Conservation (phyloP, 2,329 filamentous ascomycete genomes). For the Alternaria hordeiaustralica region DNA sequence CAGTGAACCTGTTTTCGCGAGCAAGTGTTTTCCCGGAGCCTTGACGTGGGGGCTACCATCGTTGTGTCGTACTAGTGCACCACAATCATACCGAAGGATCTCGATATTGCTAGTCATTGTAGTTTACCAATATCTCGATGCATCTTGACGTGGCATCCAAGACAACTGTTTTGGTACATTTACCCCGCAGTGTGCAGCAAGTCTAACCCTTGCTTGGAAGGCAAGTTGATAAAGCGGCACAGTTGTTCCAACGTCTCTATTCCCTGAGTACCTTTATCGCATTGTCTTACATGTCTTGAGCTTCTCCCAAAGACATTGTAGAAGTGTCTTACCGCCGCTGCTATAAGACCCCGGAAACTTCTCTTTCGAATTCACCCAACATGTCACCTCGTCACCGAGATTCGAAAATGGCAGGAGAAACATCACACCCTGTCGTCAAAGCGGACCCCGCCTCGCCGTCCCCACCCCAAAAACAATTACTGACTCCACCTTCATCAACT, state of each 20-base stretch:
- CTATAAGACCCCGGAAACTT: too few relatives aligned
- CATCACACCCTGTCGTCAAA: too few relatives aligned
- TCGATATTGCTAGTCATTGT: not conserved
- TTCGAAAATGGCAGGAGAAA: too few relatives aligned
- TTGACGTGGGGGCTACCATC: not conserved
- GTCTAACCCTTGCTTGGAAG: not conserved
- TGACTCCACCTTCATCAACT: too few relatives aligned
- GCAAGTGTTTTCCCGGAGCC: fast-evolving
- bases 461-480: too few relatives aligned
- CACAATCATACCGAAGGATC: not conserved
- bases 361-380: not conserved
- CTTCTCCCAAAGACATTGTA: not conserved
- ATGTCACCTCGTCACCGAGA: not conserved
- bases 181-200: not conserved
- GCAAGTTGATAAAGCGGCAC: not conserved
- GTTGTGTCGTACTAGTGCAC: not conserved
- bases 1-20: not conserved
- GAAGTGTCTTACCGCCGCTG: not conserved
- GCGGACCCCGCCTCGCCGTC: too few relatives aligned
- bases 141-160: not conserved
- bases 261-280: not conserved
- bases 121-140: not conserved
- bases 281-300: not conserved
- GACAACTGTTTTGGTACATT: not conserved
- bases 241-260: not conserved